Evolutionary conservation across 176 grass and related monocot species (phyloP).

Genomic region (Pontederia crassipes): DNA sequence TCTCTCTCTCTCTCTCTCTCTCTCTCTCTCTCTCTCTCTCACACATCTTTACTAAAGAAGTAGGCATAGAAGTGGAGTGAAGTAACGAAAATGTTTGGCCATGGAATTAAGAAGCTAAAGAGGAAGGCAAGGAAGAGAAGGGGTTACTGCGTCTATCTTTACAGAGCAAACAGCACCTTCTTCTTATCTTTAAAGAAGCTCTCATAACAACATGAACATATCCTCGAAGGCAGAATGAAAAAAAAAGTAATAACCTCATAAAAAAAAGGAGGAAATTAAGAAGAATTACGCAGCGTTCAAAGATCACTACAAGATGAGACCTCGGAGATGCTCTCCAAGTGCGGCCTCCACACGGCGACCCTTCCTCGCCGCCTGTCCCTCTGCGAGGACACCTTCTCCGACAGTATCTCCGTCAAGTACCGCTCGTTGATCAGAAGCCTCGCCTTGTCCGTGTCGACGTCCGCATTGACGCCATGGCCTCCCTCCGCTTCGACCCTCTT

Average conservation of each 20-base stretch:
- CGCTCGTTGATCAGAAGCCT: slow-evolving; percentile 64
- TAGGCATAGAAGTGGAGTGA: too few relatives aligned
- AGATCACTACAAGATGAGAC: slow-evolving; percentile 40
- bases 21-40: too few relatives aligned
- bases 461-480: slow-evolving; percentile 6
- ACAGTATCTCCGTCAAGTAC: slow-evolving; percentile 86
- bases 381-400: slow-evolving; percentile 58
- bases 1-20: too few relatives aligned
- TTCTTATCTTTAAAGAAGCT: too few relatives aligned
- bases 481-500: not conserved
- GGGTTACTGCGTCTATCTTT: too few relatives aligned
- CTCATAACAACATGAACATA: too few relatives aligned
- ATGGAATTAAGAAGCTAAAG: too few relatives aligned
- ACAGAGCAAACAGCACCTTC: too few relatives aligned
- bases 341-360: slow-evolving; percentile 82
- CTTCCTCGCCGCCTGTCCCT: slow-evolving; percentile 60
- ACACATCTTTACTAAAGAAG: too few relatives aligned
- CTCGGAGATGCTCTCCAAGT: slow-evolving; percentile 96
- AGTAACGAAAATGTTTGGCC: too few relatives aligned
- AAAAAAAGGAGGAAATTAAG: slow-evolving; percentile 11
- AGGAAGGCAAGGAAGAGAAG: too few relatives aligned
- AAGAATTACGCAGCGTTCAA: slow-evolving; percentile 38
- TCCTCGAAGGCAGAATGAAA: slow-evolving; percentile 14
- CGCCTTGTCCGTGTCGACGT: slow-evolving; percentile 38
- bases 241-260: not conserved